Conservation (phyloP, 2,329 filamentous ascomycete species). For the Arthrocladium fulminans region DNA sequence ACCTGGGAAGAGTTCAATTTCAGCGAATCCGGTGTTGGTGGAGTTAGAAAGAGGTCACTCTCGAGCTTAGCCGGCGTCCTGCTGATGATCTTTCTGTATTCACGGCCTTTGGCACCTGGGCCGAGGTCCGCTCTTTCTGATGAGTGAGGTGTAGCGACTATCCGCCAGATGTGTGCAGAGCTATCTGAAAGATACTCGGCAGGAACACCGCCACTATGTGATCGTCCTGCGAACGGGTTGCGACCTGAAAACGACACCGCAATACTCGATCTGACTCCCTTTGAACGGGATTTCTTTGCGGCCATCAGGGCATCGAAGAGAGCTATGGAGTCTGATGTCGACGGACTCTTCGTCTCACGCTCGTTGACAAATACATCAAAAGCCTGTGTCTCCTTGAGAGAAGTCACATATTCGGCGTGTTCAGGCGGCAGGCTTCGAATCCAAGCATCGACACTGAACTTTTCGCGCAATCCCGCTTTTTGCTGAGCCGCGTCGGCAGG, state of each 20-base stretch:
- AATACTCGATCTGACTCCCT: conserved; percentile 7
- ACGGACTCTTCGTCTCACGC: conserved; percentile 43
- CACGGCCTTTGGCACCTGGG: conserved; percentile 31
- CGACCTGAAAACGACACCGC: conserved; percentile 41
- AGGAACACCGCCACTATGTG: conserved; percentile 26
- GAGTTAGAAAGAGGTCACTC: conserved; percentile 48
- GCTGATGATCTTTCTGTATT: conserved; percentile 53
- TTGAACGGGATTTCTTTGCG: conserved; percentile 6
- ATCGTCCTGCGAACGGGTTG: conserved; percentile 29
- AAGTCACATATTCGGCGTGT: conserved; percentile 54
- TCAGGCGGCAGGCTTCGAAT: conserved; percentile 55
- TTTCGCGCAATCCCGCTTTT: conserved; percentile 52
- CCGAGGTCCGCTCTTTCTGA: conserved; percentile 32
- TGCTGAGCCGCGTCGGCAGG: conserved; percentile 53
- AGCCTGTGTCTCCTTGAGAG: conserved; percentile 56
- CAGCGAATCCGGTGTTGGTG: conserved; percentile 31
- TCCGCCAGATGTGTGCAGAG: conserved; percentile 55
- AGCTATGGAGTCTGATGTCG: conserved; percentile 13
- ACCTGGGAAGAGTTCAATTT: not conserved
- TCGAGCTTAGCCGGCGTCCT: conserved; percentile 76
- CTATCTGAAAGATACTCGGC: conserved; percentile 55
- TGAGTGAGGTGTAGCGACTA: conserved; percentile 49
- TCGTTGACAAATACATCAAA: conserved; percentile 60
- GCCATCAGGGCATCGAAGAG: conserved; percentile 10
- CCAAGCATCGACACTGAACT: conserved; percentile 60